These are phyloP conservation scores for Neopestalotiopsis rosae DNA, from an alignment of 2,329 filamentous ascomycete species.

Conservation along the genomic window DNA sequence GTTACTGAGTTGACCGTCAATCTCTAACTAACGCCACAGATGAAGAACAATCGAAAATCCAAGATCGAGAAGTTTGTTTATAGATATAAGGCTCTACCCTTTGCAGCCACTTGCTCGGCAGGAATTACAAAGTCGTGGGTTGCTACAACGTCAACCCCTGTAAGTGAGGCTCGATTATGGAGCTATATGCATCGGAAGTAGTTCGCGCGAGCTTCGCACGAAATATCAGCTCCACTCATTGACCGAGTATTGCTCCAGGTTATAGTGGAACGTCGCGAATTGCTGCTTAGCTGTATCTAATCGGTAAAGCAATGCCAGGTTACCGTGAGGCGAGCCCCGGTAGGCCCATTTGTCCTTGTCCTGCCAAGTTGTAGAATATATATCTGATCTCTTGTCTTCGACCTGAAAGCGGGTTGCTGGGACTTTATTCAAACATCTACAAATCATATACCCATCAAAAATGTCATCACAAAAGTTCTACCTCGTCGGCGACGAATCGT, in stretches of 20 bases:
- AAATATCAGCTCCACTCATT: neutral
- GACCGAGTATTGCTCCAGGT: constrained; percentile 3
- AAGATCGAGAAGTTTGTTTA: constrained; percentile 3
- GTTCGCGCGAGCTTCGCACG: neutral
- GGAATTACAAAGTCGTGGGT: constrained; percentile 2
- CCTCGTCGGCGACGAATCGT: constrained; percentile 3
- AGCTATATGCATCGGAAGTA: neutral
- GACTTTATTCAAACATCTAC: neutral
- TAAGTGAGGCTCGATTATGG: constrained; percentile 4
- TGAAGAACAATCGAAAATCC: neutral
- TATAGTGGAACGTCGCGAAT: constrained; percentile 11
- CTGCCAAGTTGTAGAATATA: neutral
- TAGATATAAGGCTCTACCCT: neutral
- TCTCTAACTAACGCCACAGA: neutral
- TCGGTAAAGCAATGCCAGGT: neutral
- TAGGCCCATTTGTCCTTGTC: neutral
- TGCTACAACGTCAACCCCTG: constrained; percentile 5
- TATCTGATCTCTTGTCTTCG: neutral
- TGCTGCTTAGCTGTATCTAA: constrained; percentile 12
- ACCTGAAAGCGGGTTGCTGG: neutral
- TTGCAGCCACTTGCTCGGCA: constrained; percentile 3
- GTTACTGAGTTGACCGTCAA: neutral
- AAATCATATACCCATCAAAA: neutral
- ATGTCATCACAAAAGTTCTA: constrained; percentile 17
- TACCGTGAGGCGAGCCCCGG: neutral